Percentiles rank a stretch among this genome's conserved stretches.
Conservation (phyloP, 176 grass and related monocot genomes). For the Saccharum officinarum region DNA sequence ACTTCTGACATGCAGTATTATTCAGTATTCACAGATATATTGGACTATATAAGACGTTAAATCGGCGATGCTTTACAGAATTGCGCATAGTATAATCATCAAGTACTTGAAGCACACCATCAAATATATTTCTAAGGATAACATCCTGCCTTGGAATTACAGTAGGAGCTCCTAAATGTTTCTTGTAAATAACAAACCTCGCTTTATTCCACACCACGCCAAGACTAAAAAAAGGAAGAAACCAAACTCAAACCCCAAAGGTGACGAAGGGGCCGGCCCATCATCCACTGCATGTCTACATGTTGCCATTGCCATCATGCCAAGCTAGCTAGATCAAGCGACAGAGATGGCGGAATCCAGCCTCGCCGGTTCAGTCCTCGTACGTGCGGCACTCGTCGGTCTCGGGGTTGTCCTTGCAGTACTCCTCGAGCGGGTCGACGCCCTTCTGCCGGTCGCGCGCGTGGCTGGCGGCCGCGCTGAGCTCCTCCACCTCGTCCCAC, state of each 20-base stretch:
- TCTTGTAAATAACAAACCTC: slow-evolving; percentile 16
- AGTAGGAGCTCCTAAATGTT: slow-evolving; percentile 8
- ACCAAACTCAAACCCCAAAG: slow-evolving; percentile 22
- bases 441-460: slow-evolving; percentile 69
- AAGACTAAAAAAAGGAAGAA: slow-evolving; percentile 25
- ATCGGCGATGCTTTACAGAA: neutral
- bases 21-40: too few relatives aligned
- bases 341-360: slow-evolving; percentile 7
- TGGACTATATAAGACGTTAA: too few relatives aligned
- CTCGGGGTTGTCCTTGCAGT: slow-evolving; percentile 89
- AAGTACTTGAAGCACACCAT: neutral
- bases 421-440: slow-evolving; percentile 79
- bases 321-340: slow-evolving; percentile 10
- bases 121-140: neutral
- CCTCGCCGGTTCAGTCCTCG: slow-evolving; percentile 53
- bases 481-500: slow-evolving; percentile 99
- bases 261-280: neutral
- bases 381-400: slow-evolving; percentile 90
- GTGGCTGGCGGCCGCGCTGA: slow-evolving; percentile 78
- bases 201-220: slow-evolving; percentile 40
- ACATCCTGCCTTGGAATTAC: slow-evolving; percentile 9
- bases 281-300: neutral
- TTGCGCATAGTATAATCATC: neutral
- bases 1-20: neutral
- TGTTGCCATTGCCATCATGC: neutral